Base-by-base conservation (phyloP, 768 basidiomycete genomes). In the Crepidotus variabilis region DNA sequence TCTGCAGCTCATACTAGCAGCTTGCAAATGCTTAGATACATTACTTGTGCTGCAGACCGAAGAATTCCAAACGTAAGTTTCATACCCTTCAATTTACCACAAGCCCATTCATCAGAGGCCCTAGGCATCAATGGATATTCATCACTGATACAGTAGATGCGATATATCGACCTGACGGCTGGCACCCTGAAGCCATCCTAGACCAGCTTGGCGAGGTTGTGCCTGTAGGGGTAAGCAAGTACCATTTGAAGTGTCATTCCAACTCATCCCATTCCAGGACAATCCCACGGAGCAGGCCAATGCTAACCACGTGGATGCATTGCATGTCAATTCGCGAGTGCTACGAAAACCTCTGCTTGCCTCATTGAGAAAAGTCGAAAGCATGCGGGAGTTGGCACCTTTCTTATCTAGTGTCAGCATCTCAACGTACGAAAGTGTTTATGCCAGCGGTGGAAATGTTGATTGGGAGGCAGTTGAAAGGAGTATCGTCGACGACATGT, bases 121-220 rank as follows among this genome's bases (percentile, higher is more conserved):
- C 18, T 61, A 92, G 89, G 67, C 91, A 98, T 69, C 94, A 99
- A 75, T 99, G 97, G 96, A 91, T 97, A 65, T 99, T 98, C 69
- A 85, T 98, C 45, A 97, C 94, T 2, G 96, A 99, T 69, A 98
- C 96, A 0, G 92, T 95, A 6, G 97, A 98, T 64, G 94, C 96
- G 0, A 82, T 94, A 33, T 94, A 93, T 71, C 87, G 85, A 16
- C 90, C 94, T 0, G 87, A 94, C 56, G 77, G 86, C 47, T 93
- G 88, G 82, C 76, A 77, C 56, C 91, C 95, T 0, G 88, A 90
- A 61, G 89, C 94, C 2, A 85, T 97, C 77, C 82, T 98, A 71
- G 97, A 99, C 66, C 88, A 88, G 54, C 77, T 98, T 0, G 86
- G 92, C 45, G 94, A 95, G 60, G 83, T 93, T 36, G 80, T 90